These are phyloP conservation scores for Hypholoma fasciculare DNA, from an alignment of 768 basidiomycete genomes.

Conservation along the genomic window DNA sequence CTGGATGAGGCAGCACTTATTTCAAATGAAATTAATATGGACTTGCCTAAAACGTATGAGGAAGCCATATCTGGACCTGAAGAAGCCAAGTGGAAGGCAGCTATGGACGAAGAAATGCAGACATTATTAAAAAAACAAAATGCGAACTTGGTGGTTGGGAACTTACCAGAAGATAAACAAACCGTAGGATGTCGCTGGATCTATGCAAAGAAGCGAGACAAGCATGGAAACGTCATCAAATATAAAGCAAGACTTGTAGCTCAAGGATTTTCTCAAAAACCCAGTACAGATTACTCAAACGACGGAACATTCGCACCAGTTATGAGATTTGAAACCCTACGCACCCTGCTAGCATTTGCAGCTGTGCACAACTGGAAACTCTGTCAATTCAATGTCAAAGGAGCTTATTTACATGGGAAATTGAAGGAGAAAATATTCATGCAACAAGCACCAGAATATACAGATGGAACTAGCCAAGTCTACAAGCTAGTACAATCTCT, in stretches of 20 bases:
- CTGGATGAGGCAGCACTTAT: not conserved
- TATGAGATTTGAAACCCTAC: constrained; percentile 28
- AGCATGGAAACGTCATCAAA: constrained; percentile 26
- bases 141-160: constrained; percentile 27
- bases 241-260: constrained; percentile 35
- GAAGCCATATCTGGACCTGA: constrained; percentile 9
- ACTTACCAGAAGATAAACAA: constrained; percentile 22
- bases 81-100: constrained; percentile 17
- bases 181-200: constrained; percentile 31
- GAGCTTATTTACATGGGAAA: constrained; percentile 31
- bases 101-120: constrained; percentile 26
- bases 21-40: not conserved
- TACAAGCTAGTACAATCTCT: constrained; percentile 25
- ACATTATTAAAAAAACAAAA: constrained; percentile 19
- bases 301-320: constrained; percentile 28
- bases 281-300: constrained; percentile 34
- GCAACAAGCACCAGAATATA: constrained; percentile 33
- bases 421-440: constrained; percentile 37
- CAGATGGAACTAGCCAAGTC: constrained; percentile 23
- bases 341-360: constrained; percentile 32
- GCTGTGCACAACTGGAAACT: constrained; percentile 33
- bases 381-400: constrained; percentile 40
- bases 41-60: not conserved
- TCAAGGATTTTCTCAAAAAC: constrained; percentile 35
- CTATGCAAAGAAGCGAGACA: constrained; percentile 33